Percentiles rank a stretch among this genome's conserved stretches.
phyloP scores from a whole-genome alignment of 1,139 yeast genomes.

The Taphrina pruni region DNA sequence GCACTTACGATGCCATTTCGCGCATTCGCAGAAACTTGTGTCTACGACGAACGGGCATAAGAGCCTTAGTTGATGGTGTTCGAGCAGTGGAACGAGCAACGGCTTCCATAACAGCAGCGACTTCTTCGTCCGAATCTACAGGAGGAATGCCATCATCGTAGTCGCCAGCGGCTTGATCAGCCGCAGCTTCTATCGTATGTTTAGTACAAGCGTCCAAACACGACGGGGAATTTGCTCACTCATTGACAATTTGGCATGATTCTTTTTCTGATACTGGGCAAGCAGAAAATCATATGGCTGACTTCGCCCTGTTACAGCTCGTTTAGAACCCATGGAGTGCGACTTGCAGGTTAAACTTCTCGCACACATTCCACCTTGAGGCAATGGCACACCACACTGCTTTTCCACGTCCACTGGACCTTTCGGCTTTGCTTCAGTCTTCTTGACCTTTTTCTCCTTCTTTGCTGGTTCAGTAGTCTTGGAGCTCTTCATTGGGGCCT shows the following conservation, averaged over 20 bases:
- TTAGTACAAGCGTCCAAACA: slow-evolving; percentile 34
- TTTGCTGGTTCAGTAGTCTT: slow-evolving; percentile 25
- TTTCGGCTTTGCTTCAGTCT: slow-evolving; percentile 37
- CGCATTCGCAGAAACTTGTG: slow-evolving; percentile 79
- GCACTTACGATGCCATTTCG: slow-evolving; percentile 50
- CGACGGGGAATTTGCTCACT: slow-evolving; percentile 56
- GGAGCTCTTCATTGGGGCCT: slow-evolving; percentile 28
- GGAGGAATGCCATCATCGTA: slow-evolving; percentile 46
- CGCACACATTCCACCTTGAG: slow-evolving; percentile 93
- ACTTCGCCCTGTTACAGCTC: slow-evolving; percentile 91
- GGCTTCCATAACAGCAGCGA: slow-evolving; percentile 92
- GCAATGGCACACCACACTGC: slow-evolving; percentile 94
- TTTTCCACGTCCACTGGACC: slow-evolving; percentile 79
- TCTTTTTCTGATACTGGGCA: slow-evolving; percentile 88
- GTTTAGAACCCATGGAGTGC: slow-evolving; percentile 96
- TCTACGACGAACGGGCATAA: slow-evolving; percentile 73
- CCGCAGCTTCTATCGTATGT: slow-evolving; percentile 41
- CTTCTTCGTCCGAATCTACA: slow-evolving; percentile 82
- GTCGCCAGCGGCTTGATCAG: slow-evolving; percentile 46
- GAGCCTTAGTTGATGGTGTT: slow-evolving; percentile 54
- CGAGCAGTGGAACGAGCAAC: slow-evolving; percentile 59
- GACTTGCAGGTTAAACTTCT: slow-evolving; percentile 95
- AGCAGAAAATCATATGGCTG: slow-evolving; percentile 88
- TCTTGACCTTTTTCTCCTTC: slow-evolving; percentile 35
- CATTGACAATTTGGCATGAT: slow-evolving; percentile 63